Evolutionary conservation across 2,329 filamentous ascomycete genomes (phyloP).

Genomic region (Pestalotiopsis sp.): DNA sequence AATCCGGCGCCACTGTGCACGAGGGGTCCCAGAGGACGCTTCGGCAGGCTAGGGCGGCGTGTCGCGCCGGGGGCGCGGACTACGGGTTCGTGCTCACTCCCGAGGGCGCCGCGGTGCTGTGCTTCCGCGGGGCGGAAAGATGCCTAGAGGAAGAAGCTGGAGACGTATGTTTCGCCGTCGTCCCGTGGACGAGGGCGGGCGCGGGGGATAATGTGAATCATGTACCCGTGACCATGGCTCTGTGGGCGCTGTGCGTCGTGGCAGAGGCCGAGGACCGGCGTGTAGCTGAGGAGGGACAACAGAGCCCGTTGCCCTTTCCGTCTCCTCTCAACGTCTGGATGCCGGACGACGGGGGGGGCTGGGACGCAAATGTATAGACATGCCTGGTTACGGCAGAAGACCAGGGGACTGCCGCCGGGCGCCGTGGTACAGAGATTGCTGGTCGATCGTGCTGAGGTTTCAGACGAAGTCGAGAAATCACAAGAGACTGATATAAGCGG

Average conservation of each 20-base stretch:
- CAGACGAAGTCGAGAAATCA: background rate
- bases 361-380: background rate
- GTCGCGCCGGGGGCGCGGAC: background rate
- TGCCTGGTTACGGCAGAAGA: background rate
- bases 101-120: background rate
- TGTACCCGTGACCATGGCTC: background rate
- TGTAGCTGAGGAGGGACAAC: background rate
- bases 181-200: background rate
- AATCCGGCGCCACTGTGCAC: background rate
- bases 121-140: background rate
- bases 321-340: background rate
- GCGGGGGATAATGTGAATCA: background rate
- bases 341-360: background rate
- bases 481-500: background rate
- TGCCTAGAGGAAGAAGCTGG: background rate
- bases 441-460: background rate
- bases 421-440: background rate
- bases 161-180: background rate
- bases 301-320: background rate
- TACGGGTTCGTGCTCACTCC: background rate
- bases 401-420: background rate
- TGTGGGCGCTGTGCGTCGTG: constrained; percentile 1
- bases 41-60: background rate
- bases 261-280: background rate
- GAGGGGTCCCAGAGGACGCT: background rate